Evolutionary conservation across 2,329 filamentous ascomycete species (phyloP).

Genomic region (Xylariaceae sp.): DNA sequence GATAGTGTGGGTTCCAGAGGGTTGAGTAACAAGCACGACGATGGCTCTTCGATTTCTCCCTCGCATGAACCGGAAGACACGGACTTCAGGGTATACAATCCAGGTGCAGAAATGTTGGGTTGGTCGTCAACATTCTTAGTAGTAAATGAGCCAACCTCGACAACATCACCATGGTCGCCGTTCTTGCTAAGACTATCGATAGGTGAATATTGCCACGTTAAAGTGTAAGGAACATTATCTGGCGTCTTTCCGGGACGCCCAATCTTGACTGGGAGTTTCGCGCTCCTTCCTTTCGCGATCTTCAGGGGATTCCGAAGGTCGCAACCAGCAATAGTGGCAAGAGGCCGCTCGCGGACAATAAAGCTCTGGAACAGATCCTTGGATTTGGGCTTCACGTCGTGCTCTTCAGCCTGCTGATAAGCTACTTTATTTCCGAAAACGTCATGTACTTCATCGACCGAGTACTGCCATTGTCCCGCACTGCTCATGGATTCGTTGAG

Average conservation of each 20-base stretch:
- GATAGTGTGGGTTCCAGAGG: slow-evolving; percentile 80
- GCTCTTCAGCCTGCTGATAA: slow-evolving; percentile 70
- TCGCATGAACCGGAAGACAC: slow-evolving; percentile 78
- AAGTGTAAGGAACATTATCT: slow-evolving; percentile 63
- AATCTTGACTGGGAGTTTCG: slow-evolving; percentile 70
- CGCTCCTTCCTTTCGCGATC: slow-evolving; percentile 70
- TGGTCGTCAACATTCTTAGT: slow-evolving; percentile 62
- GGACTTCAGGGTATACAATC: slow-evolving; percentile 81
- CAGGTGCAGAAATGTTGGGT: slow-evolving; percentile 70
- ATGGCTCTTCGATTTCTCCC: slow-evolving; percentile 88
- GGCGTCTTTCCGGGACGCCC: slow-evolving; percentile 57
- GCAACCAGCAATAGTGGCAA: slow-evolving; percentile 68
- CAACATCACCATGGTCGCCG: slow-evolving; percentile 65
- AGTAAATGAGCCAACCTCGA: slow-evolving; percentile 55
- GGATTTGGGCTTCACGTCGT: slow-evolving; percentile 58
- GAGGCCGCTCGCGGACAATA: slow-evolving; percentile 81
- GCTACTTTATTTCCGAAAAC: slow-evolving; percentile 82
- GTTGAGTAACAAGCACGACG: slow-evolving; percentile 89
- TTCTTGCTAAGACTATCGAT: slow-evolving; percentile 66
- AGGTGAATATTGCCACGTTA: slow-evolving; percentile 81
- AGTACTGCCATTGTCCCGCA: slow-evolving; percentile 82
- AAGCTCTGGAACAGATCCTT: slow-evolving; percentile 73
- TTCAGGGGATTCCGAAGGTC: slow-evolving; percentile 78
- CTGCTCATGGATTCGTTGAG: slow-evolving; percentile 85
- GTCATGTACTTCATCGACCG: slow-evolving; percentile 88